These are phyloP conservation scores for Pseudocercospora pini-densiflorae DNA, from an alignment of 2,329 filamentous ascomycete genomes.

Conservation along the genomic window DNA sequence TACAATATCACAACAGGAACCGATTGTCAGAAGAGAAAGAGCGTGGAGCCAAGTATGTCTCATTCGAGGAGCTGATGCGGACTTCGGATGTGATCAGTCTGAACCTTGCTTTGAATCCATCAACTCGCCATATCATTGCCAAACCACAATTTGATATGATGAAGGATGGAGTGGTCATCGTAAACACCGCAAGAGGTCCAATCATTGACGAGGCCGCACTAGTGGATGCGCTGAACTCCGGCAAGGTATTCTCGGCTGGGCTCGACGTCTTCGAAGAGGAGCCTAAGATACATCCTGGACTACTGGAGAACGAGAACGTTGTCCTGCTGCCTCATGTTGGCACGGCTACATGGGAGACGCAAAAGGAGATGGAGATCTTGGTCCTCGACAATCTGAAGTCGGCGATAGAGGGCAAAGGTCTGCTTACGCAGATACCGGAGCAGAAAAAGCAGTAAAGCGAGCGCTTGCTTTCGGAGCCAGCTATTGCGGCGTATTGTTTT, in stretches of 20 bases:
- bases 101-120: constrained; percentile 57
- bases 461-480: background rate
- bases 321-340: constrained; percentile 65
- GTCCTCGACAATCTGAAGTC: constrained; percentile 62
- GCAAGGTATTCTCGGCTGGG: constrained; percentile 59
- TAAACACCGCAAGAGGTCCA: constrained; percentile 63
- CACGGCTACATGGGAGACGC: constrained; percentile 63
- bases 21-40: constrained; percentile 47
- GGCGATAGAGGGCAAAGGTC: constrained; percentile 59
- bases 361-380: constrained; percentile 65
- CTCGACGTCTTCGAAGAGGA: constrained; percentile 65
- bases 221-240: constrained; percentile 57
- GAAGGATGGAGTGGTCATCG: constrained; percentile 61
- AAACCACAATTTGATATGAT: constrained; percentile 56
- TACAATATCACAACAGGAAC: constrained; percentile 63
- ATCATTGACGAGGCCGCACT: constrained; percentile 62
- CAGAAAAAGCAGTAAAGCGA: constrained; percentile 51
- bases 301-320: constrained; percentile 54
- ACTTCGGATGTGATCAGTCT: constrained; percentile 61
- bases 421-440: constrained; percentile 62
- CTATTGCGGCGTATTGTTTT: background rate
- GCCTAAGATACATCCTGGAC: constrained; percentile 57
- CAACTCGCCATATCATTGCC: constrained; percentile 59
- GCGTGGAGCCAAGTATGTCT: constrained; percentile 57
- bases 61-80: constrained; percentile 59